Evolutionary conservation across 306 rosid genomes (phyloP), one percentile per base, ranked within the genome.

Genomic region (Dalbergia cochinchinensis): DNA sequence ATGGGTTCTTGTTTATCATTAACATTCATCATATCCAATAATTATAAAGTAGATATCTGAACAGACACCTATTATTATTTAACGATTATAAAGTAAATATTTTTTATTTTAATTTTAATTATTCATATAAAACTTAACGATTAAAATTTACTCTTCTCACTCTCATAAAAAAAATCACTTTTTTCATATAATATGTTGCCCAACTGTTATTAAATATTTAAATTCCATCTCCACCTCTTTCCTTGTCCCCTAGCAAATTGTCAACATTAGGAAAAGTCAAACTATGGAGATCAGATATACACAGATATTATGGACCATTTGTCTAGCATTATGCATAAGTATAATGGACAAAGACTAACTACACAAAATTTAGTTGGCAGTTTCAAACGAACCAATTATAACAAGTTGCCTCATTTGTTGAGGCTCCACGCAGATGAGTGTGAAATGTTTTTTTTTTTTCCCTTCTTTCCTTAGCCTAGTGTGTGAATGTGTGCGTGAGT

Each of bases 261-360:
- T 73, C 81, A 60, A 73, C 50, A 1, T 68, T 68, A 53, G 55
- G 37, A 34, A 34, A 78, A 73, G 78, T 71, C 69, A 62, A 80
- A 73, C 22, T 0, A 11, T 53, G 66, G 18, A 53, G n/a, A 22
- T 22, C 18, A 51, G 4, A 7, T 6, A 6, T 35, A 33, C 14
- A 1, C 22, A 1, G 18, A 15, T 18, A 69, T 64, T 65, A 41
- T 26, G 7, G 33, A 18, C 5, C 11, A 65, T 18, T 15, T 33
- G 42, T 35, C 10, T 53, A 44, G 2, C 22, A 74, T 63, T 12
- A 22, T 37, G 10, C 13, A 35, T 15, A 9, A 5, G 34, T 31
- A 66, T n/a, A 8, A 26, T 48, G 13, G 26, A 61, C 55, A 63
- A 64, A n/a, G 18, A 63, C 67, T 35, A 48, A 37, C 39, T 14